phyloP scores from a whole-genome alignment of 2,329 filamentous ascomycete species.

The Grosmannia penicillata region DNA sequence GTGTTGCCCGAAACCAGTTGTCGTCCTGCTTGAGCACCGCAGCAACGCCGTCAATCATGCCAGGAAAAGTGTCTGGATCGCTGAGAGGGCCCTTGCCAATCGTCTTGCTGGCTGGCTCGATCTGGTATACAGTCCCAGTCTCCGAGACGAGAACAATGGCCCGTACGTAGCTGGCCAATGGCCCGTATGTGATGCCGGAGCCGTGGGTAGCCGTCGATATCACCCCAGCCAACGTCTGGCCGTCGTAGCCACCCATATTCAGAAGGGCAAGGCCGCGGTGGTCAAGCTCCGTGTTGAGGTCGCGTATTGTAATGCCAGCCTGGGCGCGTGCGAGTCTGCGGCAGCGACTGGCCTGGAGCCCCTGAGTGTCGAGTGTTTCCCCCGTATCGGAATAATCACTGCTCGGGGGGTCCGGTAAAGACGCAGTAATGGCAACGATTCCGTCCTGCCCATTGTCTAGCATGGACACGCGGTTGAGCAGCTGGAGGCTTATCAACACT shows the following conservation, averaged over 20 bases:
- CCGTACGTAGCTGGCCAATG: slow-evolving; percentile 9
- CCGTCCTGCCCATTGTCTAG: slow-evolving; percentile 10
- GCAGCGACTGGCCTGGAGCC: slow-evolving; percentile 7
- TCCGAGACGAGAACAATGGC: slow-evolving; percentile 13
- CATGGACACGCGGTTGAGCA: slow-evolving; percentile 9
- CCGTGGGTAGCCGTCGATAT: slow-evolving; percentile 14
- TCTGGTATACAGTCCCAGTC: slow-evolving; percentile 13
- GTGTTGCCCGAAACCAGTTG: slow-evolving; percentile 12
- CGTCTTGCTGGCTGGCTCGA: slow-evolving; percentile 10
- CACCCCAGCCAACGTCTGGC: slow-evolving; percentile 13
- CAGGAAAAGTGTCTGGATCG: slow-evolving; percentile 10
- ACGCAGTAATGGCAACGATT: slow-evolving; percentile 4
- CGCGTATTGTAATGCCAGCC: slow-evolving; percentile 12
- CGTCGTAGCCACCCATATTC: slow-evolving; percentile 15
- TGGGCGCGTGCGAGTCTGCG: slow-evolving; percentile 11
- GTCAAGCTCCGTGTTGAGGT: slow-evolving; percentile 14
- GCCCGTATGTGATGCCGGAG: slow-evolving; percentile 12
- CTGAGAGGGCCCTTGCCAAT: slow-evolving; percentile 10
- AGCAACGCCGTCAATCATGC: slow-evolving; percentile 8
- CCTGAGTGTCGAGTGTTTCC: too few relatives aligned
- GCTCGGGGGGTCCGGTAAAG: background rate
- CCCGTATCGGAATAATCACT: too few relatives aligned
- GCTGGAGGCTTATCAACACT: slow-evolving; percentile 10
- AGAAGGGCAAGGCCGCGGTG: slow-evolving; percentile 11
- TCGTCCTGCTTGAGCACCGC: slow-evolving; percentile 12